Percentiles rank a stretch among this genome's conserved stretches.
Evolutionary conservation across 345 rosid genomes (phyloP).

Genomic region (Linum lewisii): DNA sequence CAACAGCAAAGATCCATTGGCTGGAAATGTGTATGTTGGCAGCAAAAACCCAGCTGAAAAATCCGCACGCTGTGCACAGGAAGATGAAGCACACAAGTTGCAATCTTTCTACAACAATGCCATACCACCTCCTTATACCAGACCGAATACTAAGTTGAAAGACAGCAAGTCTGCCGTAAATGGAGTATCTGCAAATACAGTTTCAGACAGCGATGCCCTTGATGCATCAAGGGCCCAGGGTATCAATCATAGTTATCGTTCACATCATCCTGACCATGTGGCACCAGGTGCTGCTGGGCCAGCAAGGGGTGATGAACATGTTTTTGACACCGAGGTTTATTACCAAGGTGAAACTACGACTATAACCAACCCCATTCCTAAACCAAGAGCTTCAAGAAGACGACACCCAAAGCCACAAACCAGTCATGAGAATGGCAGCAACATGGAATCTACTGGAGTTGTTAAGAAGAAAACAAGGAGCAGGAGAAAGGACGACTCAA

Average conservation of each 20-base stretch:
- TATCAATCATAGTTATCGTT: slow-evolving; percentile 11
- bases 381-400: slow-evolving; percentile 50
- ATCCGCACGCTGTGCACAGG: slow-evolving; percentile 25
- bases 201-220: slow-evolving; percentile 22
- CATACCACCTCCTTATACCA: slow-evolving; percentile 72
- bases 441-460: slow-evolving; percentile 23
- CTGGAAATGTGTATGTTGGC: slow-evolving; percentile 15
- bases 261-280: slow-evolving; percentile 21
- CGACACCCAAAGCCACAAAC: slow-evolving; percentile 36
- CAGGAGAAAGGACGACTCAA: slow-evolving; percentile 60
- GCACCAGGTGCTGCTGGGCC: too few species aligned
- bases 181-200: slow-evolving; percentile 19
- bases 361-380: slow-evolving; percentile 30
- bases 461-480: slow-evolving; percentile 41
- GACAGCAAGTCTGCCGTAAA: slow-evolving; percentile 24
- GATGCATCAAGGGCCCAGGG: slow-evolving; percentile 26
- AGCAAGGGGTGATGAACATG: slow-evolving; percentile 19
- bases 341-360: slow-evolving; percentile 20
- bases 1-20: slow-evolving; percentile 20
- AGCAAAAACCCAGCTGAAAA: slow-evolving; percentile 19
- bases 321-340: slow-evolving; percentile 11
- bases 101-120: slow-evolving; percentile 31
- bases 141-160: slow-evolving; percentile 36
- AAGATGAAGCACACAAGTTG: slow-evolving; percentile 30
- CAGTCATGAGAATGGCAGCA: slow-evolving; percentile 23